Percentiles rank a stretch among this genome's conserved stretches.
These are phyloP conservation scores for Sarcodon aspratus DNA, from an alignment of 768 basidiomycete species.

Conservation along the genomic window DNA sequence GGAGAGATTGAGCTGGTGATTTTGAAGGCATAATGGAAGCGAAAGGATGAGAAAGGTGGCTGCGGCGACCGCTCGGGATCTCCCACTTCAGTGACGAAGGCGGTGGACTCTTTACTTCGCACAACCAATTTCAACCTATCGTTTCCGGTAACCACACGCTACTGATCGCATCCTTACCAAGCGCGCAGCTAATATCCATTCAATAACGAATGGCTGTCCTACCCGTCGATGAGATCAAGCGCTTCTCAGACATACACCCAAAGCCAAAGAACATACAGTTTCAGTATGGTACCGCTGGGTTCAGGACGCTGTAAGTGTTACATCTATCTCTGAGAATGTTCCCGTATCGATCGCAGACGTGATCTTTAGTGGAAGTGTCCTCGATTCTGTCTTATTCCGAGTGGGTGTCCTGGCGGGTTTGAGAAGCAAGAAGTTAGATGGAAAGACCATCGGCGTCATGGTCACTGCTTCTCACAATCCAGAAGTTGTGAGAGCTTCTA, in stretches of 20 bases:
- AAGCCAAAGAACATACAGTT: slow-evolving; percentile 63
- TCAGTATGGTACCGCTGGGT: slow-evolving; percentile 92
- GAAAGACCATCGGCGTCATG: slow-evolving; percentile 94
- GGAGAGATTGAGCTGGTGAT: slow-evolving; percentile 61
- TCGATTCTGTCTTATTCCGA: slow-evolving; percentile 91
- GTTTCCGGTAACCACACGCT: neutral
- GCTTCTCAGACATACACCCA: slow-evolving; percentile 49
- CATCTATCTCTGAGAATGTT: neutral
- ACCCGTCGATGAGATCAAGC: slow-evolving; percentile 29
- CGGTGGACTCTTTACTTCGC: slow-evolving; percentile 4
- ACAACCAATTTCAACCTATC: slow-evolving; percentile 1
- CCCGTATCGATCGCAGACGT: slow-evolving; percentile 5
- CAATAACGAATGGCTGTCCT: slow-evolving; percentile 2
- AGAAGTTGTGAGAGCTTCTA: slow-evolving; percentile 51
- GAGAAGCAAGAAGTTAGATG: slow-evolving; percentile 84
- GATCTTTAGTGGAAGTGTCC: slow-evolving; percentile 41
- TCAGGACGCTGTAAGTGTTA: slow-evolving; percentile 70
- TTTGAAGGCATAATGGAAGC: slow-evolving; percentile 47
- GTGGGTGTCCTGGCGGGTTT: slow-evolving; percentile 85
- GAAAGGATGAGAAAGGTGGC: neutral
- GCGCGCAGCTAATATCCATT: slow-evolving; percentile 8
- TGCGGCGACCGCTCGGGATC: slow-evolving; percentile 7
- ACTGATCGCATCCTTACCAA: slow-evolving; percentile 7
- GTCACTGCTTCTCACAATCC: slow-evolving; percentile 99
- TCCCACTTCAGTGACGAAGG: slow-evolving; percentile 4